A percentile compares a stretch with the other conserved stretches of the same genome.
Conservation (phyloP, 2,329 filamentous ascomycete genomes). For the Penicillium sp. region DNA sequence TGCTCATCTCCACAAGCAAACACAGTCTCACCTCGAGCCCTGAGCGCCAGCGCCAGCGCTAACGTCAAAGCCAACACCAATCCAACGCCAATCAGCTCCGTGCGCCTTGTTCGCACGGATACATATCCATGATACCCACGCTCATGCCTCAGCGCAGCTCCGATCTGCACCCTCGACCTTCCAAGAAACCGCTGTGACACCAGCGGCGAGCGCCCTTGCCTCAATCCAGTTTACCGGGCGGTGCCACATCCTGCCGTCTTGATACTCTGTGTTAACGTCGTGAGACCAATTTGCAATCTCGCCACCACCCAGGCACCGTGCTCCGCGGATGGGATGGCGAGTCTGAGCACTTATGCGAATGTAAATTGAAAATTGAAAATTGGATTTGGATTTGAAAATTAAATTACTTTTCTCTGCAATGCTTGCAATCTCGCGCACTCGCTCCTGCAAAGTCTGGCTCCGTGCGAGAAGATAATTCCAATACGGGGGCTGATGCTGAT, state of each 20-base stretch:
- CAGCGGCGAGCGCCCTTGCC: slow-evolving; percentile 12
- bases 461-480: background rate
- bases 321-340: no score
- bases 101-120: background rate
- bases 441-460: no score
- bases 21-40: background rate
- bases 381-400: no score
- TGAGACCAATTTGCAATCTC: slow-evolving; percentile 15
- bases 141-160: background rate
- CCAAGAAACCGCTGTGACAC: slow-evolving; percentile 12
- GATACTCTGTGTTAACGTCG: slow-evolving; percentile 26
- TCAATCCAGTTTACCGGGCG: slow-evolving; percentile 9
- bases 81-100: background rate
- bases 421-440: background rate
- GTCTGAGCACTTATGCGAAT: no score
- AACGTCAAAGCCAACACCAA: no score
- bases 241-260: slow-evolving; percentile 16
- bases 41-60: background rate
- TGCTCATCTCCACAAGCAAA: no score
- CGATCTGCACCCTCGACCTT: background rate
- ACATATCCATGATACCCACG: background rate
- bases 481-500: no score
- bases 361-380: background rate
- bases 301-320: slow-evolving; percentile 12
- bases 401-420: background rate